These are phyloP conservation scores for Pichia cactophila DNA, from an alignment of 1,139 yeast species.

Conservation along the genomic window DNA sequence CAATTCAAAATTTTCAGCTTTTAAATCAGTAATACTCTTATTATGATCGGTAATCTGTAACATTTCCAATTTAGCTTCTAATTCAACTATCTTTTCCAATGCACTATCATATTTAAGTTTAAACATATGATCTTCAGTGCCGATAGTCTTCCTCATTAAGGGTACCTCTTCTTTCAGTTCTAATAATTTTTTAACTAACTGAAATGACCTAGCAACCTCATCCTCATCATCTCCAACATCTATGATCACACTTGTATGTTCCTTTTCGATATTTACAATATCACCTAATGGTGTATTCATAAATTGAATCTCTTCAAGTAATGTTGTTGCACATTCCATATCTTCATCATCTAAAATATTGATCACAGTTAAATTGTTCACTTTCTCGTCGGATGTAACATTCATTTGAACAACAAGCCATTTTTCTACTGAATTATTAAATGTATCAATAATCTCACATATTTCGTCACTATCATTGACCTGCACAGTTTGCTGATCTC, in stretches of 20 bases:
- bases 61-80: slow-evolving; percentile 6
- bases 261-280: not conserved
- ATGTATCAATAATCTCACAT: not conserved
- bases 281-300: not conserved
- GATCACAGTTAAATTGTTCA: slow-evolving; percentile 8
- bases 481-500: not conserved
- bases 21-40: not conserved
- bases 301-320: not conserved
- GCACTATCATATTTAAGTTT: slow-evolving; percentile 8
- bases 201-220: not conserved
- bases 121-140: slow-evolving; percentile 1
- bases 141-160: not conserved
- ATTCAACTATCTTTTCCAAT: slow-evolving; percentile 9
- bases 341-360: slow-evolving; percentile 19
- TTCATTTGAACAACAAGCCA: not conserved
- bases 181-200: not conserved
- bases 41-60: not conserved
- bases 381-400: not conserved
- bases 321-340: slow-evolving; percentile 31
- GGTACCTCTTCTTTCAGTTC: not conserved
- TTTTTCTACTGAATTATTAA: not conserved
- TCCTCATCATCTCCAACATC: not conserved
- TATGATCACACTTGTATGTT: not conserved
- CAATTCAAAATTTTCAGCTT: not conserved
- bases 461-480: not conserved